Conservation (phyloP, 129 eudicot genomes). For the Gnaphalium uliginosum region DNA sequence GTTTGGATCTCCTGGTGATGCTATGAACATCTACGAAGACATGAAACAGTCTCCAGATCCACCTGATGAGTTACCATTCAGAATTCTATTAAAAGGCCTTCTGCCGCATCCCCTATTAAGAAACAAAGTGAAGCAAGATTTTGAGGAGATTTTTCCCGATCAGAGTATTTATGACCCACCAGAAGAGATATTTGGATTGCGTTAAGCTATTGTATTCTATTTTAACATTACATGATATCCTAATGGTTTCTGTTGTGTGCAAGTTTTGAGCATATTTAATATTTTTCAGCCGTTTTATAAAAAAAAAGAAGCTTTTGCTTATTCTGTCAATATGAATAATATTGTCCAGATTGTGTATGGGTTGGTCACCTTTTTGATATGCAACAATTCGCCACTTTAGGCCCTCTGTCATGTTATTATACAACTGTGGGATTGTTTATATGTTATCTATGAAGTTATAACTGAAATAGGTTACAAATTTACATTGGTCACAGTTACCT, state of each 20-base stretch:
- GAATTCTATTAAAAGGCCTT: constrained; percentile 84
- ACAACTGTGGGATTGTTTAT: no score
- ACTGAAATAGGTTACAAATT: no score
- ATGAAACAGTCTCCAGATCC: constrained; percentile 93
- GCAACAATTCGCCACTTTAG: no score
- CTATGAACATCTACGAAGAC: constrained; percentile 93
- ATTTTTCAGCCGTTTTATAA: neutral
- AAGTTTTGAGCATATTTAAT: neutral
- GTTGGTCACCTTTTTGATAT: no score
- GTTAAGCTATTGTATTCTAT: constrained; percentile 50
- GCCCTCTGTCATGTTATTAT: no score
- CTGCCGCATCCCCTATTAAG: constrained; percentile 91
- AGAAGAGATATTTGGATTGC: constrained; percentile 85
- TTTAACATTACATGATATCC: constrained; percentile 3
- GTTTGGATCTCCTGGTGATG: constrained; percentile 89
- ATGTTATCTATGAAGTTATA: no score
- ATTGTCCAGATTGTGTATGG: no score
- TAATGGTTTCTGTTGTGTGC: neutral
- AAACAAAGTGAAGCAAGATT: constrained; percentile 89
- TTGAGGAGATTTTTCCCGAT: constrained; percentile 91
- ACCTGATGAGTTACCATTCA: constrained; percentile 82
- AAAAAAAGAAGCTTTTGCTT: no score
- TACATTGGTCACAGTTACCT: no score
- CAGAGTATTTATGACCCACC: constrained; percentile 86
- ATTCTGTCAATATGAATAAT: no score